Percentiles rank a stretch among this genome's conserved stretches.
Evolutionary conservation across 1,284 basidiomycete species (phyloP).

Genomic region (Leccinum pallidistipes): DNA sequence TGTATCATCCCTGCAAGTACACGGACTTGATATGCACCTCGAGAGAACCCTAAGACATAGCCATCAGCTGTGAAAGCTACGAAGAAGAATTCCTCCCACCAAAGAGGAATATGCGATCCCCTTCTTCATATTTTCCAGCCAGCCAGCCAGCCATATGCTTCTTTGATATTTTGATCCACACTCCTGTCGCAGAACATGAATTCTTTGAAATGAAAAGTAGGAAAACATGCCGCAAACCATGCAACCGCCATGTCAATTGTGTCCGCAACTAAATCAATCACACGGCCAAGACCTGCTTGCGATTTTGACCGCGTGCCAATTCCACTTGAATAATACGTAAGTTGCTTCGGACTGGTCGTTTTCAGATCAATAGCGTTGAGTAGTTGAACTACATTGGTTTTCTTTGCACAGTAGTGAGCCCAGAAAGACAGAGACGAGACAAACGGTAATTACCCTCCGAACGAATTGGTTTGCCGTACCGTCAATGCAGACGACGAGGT

Average conservation of each 20-base stretch:
- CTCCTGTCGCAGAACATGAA: conserved; percentile 13
- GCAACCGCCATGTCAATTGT: conserved; percentile 25
- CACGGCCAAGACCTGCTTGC: conserved; percentile 22
- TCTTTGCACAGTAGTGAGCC: conserved; percentile 4
- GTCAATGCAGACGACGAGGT: conserved; percentile 37
- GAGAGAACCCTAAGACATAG: conserved; percentile 40
- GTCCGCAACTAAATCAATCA: conserved; percentile 15
- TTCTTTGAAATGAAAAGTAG: background rate
- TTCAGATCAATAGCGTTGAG: conserved; percentile 18
- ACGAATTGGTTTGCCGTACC: conserved; percentile 37
- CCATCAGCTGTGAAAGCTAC: background rate
- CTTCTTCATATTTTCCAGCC: conserved; percentile 35
- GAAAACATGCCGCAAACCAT: conserved; percentile 10
- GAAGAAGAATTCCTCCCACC: conserved; percentile 24
- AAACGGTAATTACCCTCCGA: conserved; percentile 7
- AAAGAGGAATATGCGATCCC: conserved; percentile 44
- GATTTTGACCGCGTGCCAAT: conserved; percentile 38
- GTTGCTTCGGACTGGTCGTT: conserved; percentile 22
- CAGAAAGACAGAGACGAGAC: background rate
- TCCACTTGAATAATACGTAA: conserved; percentile 43
- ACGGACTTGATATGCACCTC: conserved; percentile 40
- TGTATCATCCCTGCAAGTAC: conserved; percentile 42
- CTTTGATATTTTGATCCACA: conserved; percentile 31
- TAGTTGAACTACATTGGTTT: conserved; percentile 13
- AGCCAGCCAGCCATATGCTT: conserved; percentile 42